phyloP scores from a whole-genome alignment of 2,329 filamentous ascomycete species.

The Sarocladium brachiariae region DNA sequence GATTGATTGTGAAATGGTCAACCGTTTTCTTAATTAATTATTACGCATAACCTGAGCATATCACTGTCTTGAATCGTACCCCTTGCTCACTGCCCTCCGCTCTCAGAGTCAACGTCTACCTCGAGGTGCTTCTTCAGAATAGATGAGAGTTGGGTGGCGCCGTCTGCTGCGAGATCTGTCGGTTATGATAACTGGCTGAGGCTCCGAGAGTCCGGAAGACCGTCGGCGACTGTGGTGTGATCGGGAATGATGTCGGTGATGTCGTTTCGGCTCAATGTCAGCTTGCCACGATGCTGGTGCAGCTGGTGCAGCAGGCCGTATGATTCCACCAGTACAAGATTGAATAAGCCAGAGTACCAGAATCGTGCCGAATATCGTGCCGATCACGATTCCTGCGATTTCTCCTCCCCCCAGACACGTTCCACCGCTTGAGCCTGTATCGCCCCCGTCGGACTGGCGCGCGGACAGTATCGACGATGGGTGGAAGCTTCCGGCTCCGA shows the following conservation, averaged over 20 bases:
- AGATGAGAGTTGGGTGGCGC: not conserved
- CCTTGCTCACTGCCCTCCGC: too few species aligned
- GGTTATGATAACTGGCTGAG: not conserved
- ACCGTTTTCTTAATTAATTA: too few species aligned
- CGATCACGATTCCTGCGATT: constrained; percentile 46
- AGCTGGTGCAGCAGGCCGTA: not conserved
- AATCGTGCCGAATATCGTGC: constrained; percentile 37
- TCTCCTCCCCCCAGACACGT: constrained; percentile 37
- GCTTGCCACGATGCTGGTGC: not conserved
- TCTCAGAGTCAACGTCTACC: not conserved
- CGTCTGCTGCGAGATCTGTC: not conserved
- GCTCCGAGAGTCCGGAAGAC: not conserved
- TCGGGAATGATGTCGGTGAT: not conserved
- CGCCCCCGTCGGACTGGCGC: not conserved
- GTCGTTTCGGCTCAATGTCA: constrained; percentile 1
- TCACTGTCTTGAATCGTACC: too few species aligned
- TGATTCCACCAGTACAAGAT: constrained; percentile 26
- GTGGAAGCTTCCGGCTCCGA: not conserved
- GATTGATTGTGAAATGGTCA: too few species aligned
- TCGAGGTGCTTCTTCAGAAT: not conserved
- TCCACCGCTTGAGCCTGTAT: not conserved
- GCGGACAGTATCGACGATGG: not conserved
- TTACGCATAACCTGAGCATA: too few species aligned
- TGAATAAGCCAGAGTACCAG: constrained; percentile 40
- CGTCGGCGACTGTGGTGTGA: not conserved